A percentile compares a stretch with the other conserved stretches of the same genome.
phyloP scores from a whole-genome alignment of 2,329 filamentous ascomycete genomes.

The Meredithiella fracta region DNA sequence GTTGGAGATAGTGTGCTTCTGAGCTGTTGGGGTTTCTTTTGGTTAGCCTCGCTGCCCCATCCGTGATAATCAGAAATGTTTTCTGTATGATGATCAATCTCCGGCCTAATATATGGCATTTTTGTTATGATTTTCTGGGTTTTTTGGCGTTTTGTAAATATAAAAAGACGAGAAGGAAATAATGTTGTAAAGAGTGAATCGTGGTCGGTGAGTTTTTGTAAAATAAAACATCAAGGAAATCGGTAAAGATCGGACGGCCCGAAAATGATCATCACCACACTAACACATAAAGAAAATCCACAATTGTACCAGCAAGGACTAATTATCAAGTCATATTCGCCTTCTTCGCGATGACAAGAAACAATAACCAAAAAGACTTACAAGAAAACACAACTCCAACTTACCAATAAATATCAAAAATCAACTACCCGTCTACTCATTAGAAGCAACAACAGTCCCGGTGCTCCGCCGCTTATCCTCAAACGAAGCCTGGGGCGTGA shows the following conservation, averaged over 20 bases:
- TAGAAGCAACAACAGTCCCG: conserved; percentile 3
- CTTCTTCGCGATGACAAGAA: neutral
- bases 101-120: conserved; percentile 3
- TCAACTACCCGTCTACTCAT: neutral
- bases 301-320: conserved; percentile 1
- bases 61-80: neutral
- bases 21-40: neutral
- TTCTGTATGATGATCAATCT: conserved; percentile 1
- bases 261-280: neutral
- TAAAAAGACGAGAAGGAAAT: conserved; percentile 18
- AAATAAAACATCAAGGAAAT: conserved; percentile 3
- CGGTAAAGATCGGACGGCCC: conserved; percentile 4
- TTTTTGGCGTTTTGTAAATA: conserved; percentile 10
- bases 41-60: neutral
- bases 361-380: conserved; percentile 7
- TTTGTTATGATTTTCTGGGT: conserved; percentile 8
- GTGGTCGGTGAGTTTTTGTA: conserved; percentile 14
- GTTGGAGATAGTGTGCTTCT: neutral
- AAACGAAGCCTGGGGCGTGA: conserved; percentile 38
- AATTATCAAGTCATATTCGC: conserved; percentile 2
- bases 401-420: neutral
- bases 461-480: conserved; percentile 27
- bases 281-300: neutral
- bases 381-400: conserved; percentile 3
- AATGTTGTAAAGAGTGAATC: conserved; percentile 21